Percentiles rank a stretch among this genome's conserved stretches.
These are phyloP conservation scores for Neonectria hederae DNA, from an alignment of 2,329 filamentous ascomycete genomes.

Conservation along the genomic window DNA sequence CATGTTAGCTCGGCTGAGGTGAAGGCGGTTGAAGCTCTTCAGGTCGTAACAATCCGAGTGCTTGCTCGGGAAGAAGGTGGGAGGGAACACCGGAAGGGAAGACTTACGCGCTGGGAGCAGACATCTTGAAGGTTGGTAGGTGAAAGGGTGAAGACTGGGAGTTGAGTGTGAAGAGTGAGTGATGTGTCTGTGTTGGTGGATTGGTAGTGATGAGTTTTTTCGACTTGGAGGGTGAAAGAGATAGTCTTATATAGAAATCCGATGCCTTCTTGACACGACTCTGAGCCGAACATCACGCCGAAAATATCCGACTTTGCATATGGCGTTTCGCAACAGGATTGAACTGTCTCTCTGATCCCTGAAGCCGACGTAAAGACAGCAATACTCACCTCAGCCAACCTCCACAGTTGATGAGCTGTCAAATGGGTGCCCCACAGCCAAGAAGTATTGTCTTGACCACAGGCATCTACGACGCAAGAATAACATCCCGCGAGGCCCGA, in stretches of 20 bases:
- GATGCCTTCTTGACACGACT: background rate
- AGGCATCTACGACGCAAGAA: background rate
- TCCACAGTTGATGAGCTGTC: slow-evolving; percentile 1
- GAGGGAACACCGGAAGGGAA: background rate
- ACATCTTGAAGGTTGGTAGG: slow-evolving; percentile 36
- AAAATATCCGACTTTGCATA: slow-evolving; percentile 12
- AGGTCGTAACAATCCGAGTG: slow-evolving; percentile 12
- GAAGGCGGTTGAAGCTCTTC: background rate
- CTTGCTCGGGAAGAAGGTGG: background rate
- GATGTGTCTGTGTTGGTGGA: slow-evolving; percentile 31
- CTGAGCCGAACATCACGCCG: background rate
- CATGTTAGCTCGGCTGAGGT: slow-evolving; percentile 13
- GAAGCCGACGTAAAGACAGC: slow-evolving; percentile 2
- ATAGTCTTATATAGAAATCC: slow-evolving; percentile 39
- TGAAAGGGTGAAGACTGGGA: slow-evolving; percentile 22
- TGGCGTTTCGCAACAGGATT: background rate
- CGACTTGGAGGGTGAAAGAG: slow-evolving; percentile 12
- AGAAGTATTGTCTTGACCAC: background rate
- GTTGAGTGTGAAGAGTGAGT: slow-evolving; percentile 25
- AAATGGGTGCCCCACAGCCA: background rate
- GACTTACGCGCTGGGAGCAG: slow-evolving; percentile 41
- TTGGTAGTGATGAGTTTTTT: slow-evolving; percentile 29
- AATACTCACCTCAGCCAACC: background rate
- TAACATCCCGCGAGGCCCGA: background rate
- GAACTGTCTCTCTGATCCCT: slow-evolving; percentile 15